phyloP scores from a whole-genome alignment of 2,329 filamentous ascomycete species.

The Colletotrichum orbiculare region DNA sequence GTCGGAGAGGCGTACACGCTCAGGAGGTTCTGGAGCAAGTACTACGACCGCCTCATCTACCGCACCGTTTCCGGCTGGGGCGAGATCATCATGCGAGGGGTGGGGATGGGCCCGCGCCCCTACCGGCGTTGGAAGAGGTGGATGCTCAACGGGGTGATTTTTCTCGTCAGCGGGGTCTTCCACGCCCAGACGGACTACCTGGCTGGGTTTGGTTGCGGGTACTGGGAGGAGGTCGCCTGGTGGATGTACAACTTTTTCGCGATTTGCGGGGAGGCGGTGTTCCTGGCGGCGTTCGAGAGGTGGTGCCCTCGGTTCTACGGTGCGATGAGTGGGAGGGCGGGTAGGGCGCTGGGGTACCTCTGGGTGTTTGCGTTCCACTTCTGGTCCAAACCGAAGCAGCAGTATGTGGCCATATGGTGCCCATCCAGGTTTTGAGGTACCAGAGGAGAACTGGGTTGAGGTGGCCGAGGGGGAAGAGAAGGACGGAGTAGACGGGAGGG shows the following conservation, averaged over 20 bases:
- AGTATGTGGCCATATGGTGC: constrained; percentile 6
- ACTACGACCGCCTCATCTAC: constrained; percentile 38
- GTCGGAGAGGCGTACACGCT: constrained; percentile 36
- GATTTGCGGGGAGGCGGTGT: constrained; percentile 22
- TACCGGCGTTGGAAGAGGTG: constrained; percentile 27
- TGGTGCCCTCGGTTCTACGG: constrained; percentile 17
- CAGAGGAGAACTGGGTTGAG: no score
- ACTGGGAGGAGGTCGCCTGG: constrained; percentile 24
- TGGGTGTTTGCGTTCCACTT: constrained; percentile 31
- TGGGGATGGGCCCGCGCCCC: constrained; percentile 11
- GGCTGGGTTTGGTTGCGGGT: constrained; percentile 20
- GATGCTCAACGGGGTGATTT: constrained; percentile 34
- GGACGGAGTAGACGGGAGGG: no score
- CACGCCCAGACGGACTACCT: constrained; percentile 23
- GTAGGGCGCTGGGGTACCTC: constrained; percentile 16
- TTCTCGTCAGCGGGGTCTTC: constrained; percentile 27
- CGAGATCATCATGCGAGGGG: constrained; percentile 16
- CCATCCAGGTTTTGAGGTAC: no score
- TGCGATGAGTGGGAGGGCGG: constrained; percentile 6
- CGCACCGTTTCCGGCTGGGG: constrained; percentile 21
- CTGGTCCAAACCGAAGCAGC: constrained; percentile 22
- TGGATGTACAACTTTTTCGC: constrained; percentile 26
- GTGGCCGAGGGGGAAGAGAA: no score
- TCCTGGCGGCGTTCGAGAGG: constrained; percentile 5
- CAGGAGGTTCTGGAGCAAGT: constrained; percentile 38